phyloP scores from a whole-genome alignment of 2,329 filamentous ascomycete species.

The Alternaria triticina region DNA sequence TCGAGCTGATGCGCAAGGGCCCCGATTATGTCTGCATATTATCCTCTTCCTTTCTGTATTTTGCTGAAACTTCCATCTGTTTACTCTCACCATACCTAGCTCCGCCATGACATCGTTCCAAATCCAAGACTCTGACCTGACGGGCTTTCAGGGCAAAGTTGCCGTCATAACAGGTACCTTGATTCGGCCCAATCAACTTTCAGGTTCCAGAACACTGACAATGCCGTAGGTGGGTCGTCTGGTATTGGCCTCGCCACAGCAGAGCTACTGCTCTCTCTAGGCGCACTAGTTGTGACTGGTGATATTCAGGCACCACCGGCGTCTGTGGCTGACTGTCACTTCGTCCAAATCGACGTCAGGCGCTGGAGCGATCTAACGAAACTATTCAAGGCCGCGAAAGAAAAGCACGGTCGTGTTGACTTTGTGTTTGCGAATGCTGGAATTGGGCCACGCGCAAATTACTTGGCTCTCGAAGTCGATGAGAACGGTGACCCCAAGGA shows the following conservation, averaged over 20 bases:
- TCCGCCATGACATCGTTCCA: slow-evolving; percentile 27
- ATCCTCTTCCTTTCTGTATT: not conserved
- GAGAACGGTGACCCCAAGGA: slow-evolving; percentile 58
- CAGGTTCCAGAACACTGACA: not conserved
- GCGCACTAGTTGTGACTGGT: slow-evolving; percentile 62
- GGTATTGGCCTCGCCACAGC: slow-evolving; percentile 65
- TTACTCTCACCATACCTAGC: not conserved
- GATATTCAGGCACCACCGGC: slow-evolving; percentile 56
- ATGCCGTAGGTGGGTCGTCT: slow-evolving; percentile 58
- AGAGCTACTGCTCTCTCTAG: slow-evolving; percentile 57
- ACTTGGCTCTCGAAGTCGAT: slow-evolving; percentile 57
- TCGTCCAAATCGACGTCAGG: slow-evolving; percentile 52
- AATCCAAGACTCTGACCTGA: slow-evolving; percentile 27
- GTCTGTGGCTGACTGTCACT: slow-evolving; percentile 28
- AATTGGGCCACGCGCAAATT: slow-evolving; percentile 55
- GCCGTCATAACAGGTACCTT: slow-evolving; percentile 27
- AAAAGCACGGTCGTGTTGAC: slow-evolving; percentile 53
- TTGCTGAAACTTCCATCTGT: not conserved
- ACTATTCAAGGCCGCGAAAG: slow-evolving; percentile 60
- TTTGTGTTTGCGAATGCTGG: slow-evolving; percentile 64
- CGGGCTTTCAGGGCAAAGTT: slow-evolving; percentile 27
- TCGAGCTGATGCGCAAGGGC: not conserved
- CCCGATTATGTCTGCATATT: slow-evolving; percentile 5
- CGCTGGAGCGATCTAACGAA: slow-evolving; percentile 58
- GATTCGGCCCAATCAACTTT: not conserved